A percentile compares a stretch with the other conserved stretches of the same genome.
phyloP scores from a whole-genome alignment of 2,329 filamentous ascomycete species.

The Epichloe elymi region DNA sequence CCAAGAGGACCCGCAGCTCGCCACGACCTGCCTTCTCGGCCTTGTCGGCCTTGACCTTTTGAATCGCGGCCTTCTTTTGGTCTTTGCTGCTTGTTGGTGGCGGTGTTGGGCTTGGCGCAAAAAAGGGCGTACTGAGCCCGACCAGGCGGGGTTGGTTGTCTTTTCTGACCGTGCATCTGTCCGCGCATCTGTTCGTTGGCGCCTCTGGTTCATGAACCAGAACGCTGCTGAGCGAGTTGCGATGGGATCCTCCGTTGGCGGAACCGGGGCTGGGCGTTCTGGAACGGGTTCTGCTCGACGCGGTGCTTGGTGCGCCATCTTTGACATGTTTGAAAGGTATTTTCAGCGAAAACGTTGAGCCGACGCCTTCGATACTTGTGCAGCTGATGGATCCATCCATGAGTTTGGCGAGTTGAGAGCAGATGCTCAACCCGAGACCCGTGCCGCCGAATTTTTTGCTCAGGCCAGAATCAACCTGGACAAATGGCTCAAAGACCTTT shows the following conservation, averaged over 20 bases:
- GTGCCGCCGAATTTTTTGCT: constrained; percentile 88
- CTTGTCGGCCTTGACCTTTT: constrained; percentile 47
- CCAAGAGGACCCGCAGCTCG: constrained; percentile 71
- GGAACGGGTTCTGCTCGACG: constrained; percentile 39
- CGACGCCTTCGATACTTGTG: constrained; percentile 56
- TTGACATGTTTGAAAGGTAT: constrained; percentile 69
- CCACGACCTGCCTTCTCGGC: constrained; percentile 28
- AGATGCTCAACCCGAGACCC: constrained; percentile 78
- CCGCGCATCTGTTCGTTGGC: constrained; percentile 5
- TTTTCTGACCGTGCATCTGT: constrained; percentile 7
- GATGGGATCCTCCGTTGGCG: constrained; percentile 24
- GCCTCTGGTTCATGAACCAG: constrained; percentile 9
- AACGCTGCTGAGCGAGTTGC: constrained; percentile 15
- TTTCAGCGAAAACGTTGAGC: constrained; percentile 70
- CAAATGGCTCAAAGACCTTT: constrained; percentile 85
- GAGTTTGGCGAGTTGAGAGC: constrained; percentile 67
- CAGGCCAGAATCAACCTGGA: constrained; percentile 79
- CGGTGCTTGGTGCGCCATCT: constrained; percentile 41
- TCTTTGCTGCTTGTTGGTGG: constrained; percentile 26
- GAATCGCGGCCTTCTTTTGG: constrained; percentile 52
- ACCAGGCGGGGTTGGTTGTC: constrained; percentile 60
- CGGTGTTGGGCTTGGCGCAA: constrained; percentile 33
- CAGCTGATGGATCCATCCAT: constrained; percentile 71
- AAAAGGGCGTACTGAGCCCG: constrained; percentile 74
- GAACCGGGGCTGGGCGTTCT: constrained; percentile 34